A percentile compares a stretch with the other conserved stretches of the same genome.
These are phyloP conservation scores for Calonectria pteridis DNA, from an alignment of 2,329 filamentous ascomycete species.

Conservation along the genomic window DNA sequence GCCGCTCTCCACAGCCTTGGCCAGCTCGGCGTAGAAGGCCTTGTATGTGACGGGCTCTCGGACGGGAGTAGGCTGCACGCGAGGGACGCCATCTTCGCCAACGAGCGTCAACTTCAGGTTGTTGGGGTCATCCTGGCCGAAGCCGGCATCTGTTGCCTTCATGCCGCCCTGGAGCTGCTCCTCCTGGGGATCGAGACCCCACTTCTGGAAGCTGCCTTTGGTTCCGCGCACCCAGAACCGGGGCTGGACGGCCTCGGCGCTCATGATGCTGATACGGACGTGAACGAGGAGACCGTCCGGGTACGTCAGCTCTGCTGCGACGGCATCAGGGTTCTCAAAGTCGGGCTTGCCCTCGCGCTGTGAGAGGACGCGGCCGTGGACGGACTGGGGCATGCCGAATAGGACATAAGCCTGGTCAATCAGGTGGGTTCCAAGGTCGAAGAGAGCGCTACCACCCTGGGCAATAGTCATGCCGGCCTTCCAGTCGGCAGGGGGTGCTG, in stretches of 20 bases:
- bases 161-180: slow-evolving; percentile 76
- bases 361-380: slow-evolving; percentile 77
- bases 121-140: slow-evolving; percentile 73
- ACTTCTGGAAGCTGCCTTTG: slow-evolving; percentile 81
- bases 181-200: slow-evolving; percentile 79
- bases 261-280: slow-evolving; percentile 77
- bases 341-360: slow-evolving; percentile 66
- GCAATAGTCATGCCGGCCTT: slow-evolving; percentile 71
- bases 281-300: slow-evolving; percentile 72
- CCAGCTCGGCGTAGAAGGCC: slow-evolving; percentile 72
- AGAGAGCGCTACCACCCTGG: slow-evolving; percentile 76
- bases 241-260: slow-evolving; percentile 76
- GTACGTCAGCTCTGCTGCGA: slow-evolving; percentile 77
- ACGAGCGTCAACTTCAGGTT: slow-evolving; percentile 71
- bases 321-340: slow-evolving; percentile 67
- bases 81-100: slow-evolving; percentile 62
- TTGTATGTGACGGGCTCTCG: slow-evolving; percentile 76
- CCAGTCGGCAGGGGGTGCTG: slow-evolving; percentile 72
- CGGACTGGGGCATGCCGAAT: slow-evolving; percentile 75
- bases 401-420: slow-evolving; percentile 80
- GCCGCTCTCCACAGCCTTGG: slow-evolving; percentile 60
- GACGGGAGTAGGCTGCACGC: slow-evolving; percentile 65
- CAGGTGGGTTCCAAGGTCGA: slow-evolving; percentile 81
- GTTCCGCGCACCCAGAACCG: slow-evolving; percentile 83
- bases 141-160: slow-evolving; percentile 70